Conservation (phyloP, 2,329 filamentous ascomycete species). For the Thermochaetoides dissita region DNA sequence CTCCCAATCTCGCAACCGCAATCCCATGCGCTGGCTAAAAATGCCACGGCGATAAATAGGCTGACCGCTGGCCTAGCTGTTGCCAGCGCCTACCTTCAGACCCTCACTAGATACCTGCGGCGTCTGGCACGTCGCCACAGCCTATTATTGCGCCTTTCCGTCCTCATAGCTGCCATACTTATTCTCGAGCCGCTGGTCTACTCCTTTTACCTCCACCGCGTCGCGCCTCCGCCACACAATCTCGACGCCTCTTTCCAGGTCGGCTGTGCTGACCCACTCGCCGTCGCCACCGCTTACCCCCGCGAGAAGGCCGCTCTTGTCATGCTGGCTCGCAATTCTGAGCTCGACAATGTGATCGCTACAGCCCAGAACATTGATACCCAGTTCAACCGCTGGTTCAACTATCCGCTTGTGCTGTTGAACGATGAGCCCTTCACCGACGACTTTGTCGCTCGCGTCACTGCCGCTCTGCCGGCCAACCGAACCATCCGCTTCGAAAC, state of each 20-base stretch:
- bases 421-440: slow-evolving; percentile 30
- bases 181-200: slow-evolving; percentile 24
- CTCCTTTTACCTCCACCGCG: slow-evolving; percentile 19
- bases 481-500: slow-evolving; percentile 27
- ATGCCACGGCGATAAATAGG: too few species aligned
- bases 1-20: too few species aligned
- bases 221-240: slow-evolving; percentile 21
- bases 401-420: slow-evolving; percentile 33
- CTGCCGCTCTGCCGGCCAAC: slow-evolving; percentile 18
- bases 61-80: too few species aligned
- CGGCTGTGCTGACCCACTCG: slow-evolving; percentile 25
- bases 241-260: slow-evolving; percentile 27
- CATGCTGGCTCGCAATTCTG: slow-evolving; percentile 33
- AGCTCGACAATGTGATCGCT: slow-evolving; percentile 25
- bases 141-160: slow-evolving; percentile 2
- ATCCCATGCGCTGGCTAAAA: too few species aligned
- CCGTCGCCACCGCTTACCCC: slow-evolving; percentile 13
- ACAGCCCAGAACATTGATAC: slow-evolving; percentile 28
- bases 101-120: background rate
- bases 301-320: slow-evolving; percentile 32
- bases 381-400: slow-evolving; percentile 33
- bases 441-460: slow-evolving; percentile 25
- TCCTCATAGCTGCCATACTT: slow-evolving; percentile 19
- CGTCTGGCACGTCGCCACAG: slow-evolving; percentile 4
- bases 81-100: too few species aligned